Conservation (phyloP, 108 stramenopile species). For the Skeletonema tropicum region DNA sequence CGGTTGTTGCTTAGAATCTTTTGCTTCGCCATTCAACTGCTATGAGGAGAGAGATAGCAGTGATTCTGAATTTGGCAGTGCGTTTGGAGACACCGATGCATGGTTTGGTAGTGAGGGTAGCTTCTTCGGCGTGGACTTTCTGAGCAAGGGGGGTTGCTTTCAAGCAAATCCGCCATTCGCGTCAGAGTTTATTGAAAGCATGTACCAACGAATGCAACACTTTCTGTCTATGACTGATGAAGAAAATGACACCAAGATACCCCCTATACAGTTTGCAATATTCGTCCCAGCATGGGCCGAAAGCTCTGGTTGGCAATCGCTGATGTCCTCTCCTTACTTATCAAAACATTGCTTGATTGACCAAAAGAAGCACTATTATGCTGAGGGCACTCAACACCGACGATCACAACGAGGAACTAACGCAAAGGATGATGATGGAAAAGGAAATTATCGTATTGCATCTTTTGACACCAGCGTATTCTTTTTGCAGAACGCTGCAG, state of each 20-base stretch:
- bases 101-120: conserved; percentile 77
- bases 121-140: conserved; percentile 77
- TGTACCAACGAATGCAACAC: conserved; percentile 67
- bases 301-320: conserved; percentile 70
- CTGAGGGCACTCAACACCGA: conserved; percentile 84
- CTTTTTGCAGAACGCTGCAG: conserved; percentile 76
- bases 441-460: conserved; percentile 69
- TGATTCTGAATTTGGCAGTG: conserved; percentile 55
- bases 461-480: conserved; percentile 87
- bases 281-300: conserved; percentile 92
- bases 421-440: conserved; percentile 9
- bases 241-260: conserved; percentile 1
- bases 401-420: neutral
- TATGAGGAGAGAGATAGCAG: conserved; percentile 37
- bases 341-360: conserved; percentile 61
- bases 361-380: conserved; percentile 75
- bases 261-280: conserved; percentile 84
- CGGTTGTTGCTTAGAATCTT: conserved; percentile 82
- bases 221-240: conserved; percentile 11
- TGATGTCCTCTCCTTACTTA: conserved; percentile 55
- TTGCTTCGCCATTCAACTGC: conserved; percentile 92
- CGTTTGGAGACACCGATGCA: conserved; percentile 81
- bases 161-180: conserved; percentile 94
- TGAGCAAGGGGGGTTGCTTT: conserved; percentile 56
- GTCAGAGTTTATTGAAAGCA: conserved; percentile 66